Percentiles rank a stretch among this genome's conserved stretches.
Conservation (phyloP, 2,329 filamentous ascomycete genomes). For the Neonectria magnoliae region DNA sequence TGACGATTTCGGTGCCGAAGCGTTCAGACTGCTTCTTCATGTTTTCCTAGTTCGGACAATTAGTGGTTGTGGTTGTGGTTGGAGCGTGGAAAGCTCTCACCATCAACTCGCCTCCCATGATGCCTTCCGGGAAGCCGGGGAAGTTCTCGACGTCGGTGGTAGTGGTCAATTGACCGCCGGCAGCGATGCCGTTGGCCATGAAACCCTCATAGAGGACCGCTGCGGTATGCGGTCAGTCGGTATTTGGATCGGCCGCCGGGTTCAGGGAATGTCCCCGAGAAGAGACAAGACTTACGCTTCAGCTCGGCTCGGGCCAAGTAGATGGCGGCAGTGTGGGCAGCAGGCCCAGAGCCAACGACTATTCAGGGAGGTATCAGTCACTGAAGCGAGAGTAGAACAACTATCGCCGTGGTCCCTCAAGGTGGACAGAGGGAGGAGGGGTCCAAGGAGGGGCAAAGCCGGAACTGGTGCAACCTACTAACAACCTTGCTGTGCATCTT, state of each 20-base stretch:
- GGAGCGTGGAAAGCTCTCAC: conserved; percentile 49
- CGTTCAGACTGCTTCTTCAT: conserved; percentile 92
- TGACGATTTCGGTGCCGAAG: conserved; percentile 93
- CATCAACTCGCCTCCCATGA: conserved; percentile 91
- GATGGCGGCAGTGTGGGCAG: conserved; percentile 95
- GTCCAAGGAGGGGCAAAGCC: neutral
- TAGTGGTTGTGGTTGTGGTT: neutral
- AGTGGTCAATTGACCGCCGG: conserved; percentile 95
- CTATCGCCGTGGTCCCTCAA: neutral
- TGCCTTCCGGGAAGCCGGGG: conserved; percentile 90
- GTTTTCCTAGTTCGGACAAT: too few species aligned
- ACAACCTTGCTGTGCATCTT: conserved; percentile 95
- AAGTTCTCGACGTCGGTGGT: conserved; percentile 99
- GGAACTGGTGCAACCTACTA: conserved; percentile 65
- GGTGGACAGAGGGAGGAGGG: conserved; percentile 4
- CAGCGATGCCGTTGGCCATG: conserved; percentile 95
- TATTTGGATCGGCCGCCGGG: neutral
- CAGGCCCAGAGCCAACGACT: conserved; percentile 94
- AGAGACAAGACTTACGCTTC: conserved; percentile 68
- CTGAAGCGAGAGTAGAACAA: neutral
- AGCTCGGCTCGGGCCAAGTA: conserved; percentile 95
- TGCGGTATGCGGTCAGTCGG: conserved; percentile 42
- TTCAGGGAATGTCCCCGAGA: neutral
- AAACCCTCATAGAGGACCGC: conserved; percentile 97
- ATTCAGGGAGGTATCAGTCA: conserved; percentile 17